phyloP scores from a whole-genome alignment of 495 filamentous ascomycete genomes.

The Penicillium alfredii region DNA sequence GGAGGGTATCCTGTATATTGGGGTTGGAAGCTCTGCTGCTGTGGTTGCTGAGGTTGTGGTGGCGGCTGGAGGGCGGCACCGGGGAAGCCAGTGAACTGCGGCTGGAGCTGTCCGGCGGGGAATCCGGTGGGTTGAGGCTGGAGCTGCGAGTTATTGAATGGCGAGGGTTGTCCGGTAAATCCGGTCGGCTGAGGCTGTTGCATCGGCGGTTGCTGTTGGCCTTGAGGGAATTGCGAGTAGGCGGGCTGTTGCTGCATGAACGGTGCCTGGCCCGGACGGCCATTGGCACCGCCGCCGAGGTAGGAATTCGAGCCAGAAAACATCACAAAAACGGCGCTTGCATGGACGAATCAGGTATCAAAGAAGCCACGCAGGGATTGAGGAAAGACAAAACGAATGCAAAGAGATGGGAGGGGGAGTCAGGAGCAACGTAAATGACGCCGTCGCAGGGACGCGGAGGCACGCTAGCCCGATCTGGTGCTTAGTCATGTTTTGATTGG shows the following conservation, averaged over 20 bases:
- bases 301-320: slow-evolving; percentile 84
- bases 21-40: slow-evolving; percentile 21
- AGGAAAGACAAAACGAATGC: slow-evolving; percentile 17
- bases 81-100: slow-evolving; percentile 52
- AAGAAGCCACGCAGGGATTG: slow-evolving; percentile 18
- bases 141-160: too few relatives aligned
- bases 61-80: slow-evolving; percentile 37
- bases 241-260: slow-evolving; percentile 44
- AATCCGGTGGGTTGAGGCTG: slow-evolving; percentile 54
- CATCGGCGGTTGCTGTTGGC: slow-evolving; percentile 49
- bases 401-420: slow-evolving; percentile 14
- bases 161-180: too few relatives aligned
- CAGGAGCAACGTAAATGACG: slow-evolving; percentile 31
- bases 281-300: slow-evolving; percentile 67
- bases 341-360: slow-evolving; percentile 24
- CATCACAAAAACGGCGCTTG: slow-evolving; percentile 49
- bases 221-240: slow-evolving; percentile 42
- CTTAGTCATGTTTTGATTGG: slow-evolving; percentile 17
- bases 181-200: slow-evolving; percentile 55
- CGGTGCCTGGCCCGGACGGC: slow-evolving; percentile 61
- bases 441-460: slow-evolving; percentile 24
- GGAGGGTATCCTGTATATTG: slow-evolving; percentile 38
- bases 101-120: slow-evolving; percentile 56
- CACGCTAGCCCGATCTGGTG: slow-evolving; percentile 18
- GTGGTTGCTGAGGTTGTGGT: slow-evolving; percentile 40